phyloP scores from a whole-genome alignment of 306 rosid species.

The Castanea sativa region DNA sequence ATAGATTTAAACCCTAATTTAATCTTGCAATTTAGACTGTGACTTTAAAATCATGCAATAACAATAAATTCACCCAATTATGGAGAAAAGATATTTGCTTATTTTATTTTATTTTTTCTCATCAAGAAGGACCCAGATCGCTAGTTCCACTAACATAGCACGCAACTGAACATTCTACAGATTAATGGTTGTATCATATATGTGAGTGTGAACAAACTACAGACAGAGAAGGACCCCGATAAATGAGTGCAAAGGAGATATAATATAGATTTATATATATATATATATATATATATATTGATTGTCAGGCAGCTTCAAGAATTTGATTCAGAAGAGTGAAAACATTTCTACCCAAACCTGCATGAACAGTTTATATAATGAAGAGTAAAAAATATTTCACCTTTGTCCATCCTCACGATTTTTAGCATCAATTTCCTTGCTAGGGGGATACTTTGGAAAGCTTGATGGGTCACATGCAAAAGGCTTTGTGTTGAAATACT shows the following conservation, averaged over 20 bases:
- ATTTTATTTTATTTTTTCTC: background rate
- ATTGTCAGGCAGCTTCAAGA: background rate
- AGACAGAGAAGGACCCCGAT: background rate
- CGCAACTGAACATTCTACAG: too few species aligned
- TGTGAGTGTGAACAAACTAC: too few species aligned
- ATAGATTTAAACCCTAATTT: conserved; percentile 3
- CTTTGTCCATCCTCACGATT: conserved; percentile 52
- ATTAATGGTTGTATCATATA: too few species aligned
- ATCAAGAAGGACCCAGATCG: too few species aligned
- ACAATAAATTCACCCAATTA: background rate
- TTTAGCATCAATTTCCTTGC: conserved; percentile 96
- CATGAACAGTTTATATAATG: background rate
- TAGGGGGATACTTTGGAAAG: conserved; percentile 86
- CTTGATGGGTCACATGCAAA: conserved; percentile 78
- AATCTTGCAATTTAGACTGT: background rate
- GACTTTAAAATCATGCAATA: background rate
- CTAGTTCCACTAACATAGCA: too few species aligned
- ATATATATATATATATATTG: background rate
- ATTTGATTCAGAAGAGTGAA: background rate
- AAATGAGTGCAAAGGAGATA: background rate
- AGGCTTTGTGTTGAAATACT: conserved; percentile 85
- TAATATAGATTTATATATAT: too few species aligned
- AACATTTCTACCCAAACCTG: background rate
- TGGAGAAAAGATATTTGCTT: background rate
- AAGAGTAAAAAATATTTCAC: conserved; percentile 30